phyloP scores from a whole-genome alignment of 140 eudicot genomes.

The Bidens hawaiensis region DNA sequence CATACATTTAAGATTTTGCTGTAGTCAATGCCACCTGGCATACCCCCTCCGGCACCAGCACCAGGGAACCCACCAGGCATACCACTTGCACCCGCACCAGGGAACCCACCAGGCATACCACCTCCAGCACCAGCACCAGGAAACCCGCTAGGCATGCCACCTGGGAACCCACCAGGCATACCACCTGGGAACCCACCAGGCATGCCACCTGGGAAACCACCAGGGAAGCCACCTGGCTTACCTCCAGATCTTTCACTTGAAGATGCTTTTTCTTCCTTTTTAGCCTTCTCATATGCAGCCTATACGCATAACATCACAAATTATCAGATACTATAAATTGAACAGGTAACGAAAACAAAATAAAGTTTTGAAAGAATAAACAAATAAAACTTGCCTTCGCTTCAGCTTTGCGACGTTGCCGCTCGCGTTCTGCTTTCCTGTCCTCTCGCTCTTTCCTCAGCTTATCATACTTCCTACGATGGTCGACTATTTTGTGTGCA shows the following conservation, averaged over 20 bases:
- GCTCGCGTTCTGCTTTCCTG: conserved; percentile 62
- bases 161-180: conserved; percentile 40
- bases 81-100: conserved; percentile 20
- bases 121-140: conserved; percentile 41
- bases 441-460: conserved; percentile 83
- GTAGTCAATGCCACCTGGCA: conserved; percentile 80
- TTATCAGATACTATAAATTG: not conserved
- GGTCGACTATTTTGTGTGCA: conserved; percentile 94
- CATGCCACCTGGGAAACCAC: conserved; percentile 43
- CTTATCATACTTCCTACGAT: conserved; percentile 84
- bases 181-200: conserved; percentile 67
- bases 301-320: conserved; percentile 9
- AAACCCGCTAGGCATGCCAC: conserved; percentile 52
- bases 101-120: conserved; percentile 43
- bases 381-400: conserved; percentile 50
- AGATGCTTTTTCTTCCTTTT: conserved; percentile 82
- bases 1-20: conserved; percentile 76
- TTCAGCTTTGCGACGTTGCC: conserved; percentile 81
- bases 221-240: conserved; percentile 66
- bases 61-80: conserved; percentile 39
- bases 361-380: not conserved
- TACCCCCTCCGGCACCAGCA: conserved; percentile 48
- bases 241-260: conserved; percentile 74
- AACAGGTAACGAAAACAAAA: conserved; percentile 5
- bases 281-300: conserved; percentile 97